Evolutionary conservation across 1,284 basidiomycete species (phyloP).

Genomic region (Marasmius fiardii): DNA sequence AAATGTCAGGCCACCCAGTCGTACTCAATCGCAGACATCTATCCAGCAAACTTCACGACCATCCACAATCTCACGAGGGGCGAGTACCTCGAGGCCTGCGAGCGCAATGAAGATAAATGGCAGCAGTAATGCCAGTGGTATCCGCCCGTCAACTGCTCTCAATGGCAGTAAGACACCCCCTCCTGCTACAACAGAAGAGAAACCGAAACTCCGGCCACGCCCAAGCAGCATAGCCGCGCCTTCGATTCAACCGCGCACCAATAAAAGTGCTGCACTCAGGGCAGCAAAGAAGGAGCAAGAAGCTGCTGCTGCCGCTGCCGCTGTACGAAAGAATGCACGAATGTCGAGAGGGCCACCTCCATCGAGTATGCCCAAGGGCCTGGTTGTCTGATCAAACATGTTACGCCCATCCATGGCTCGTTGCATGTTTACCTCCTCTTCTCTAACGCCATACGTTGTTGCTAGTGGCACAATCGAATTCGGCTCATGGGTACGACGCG

Average conservation of each 20-base stretch:
- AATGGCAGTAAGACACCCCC: background rate
- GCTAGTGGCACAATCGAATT: background rate
- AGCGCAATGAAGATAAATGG: slow-evolving; percentile 14
- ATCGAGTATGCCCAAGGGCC: slow-evolving; percentile 12
- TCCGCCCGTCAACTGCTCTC: background rate
- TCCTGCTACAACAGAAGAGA: slow-evolving; percentile 2
- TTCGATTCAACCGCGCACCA: slow-evolving; percentile 62
- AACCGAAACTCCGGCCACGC: slow-evolving; percentile 32
- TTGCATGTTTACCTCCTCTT: background rate
- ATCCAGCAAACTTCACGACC: slow-evolving; percentile 19
- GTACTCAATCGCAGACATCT: slow-evolving; percentile 26
- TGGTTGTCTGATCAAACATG: slow-evolving; percentile 2
- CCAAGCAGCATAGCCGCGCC: slow-evolving; percentile 57
- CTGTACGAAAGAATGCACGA: slow-evolving; percentile 26
- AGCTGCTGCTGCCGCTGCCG: slow-evolving; percentile 34
- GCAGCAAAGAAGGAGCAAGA: slow-evolving; percentile 61
- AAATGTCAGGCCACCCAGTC: slow-evolving; percentile 18
- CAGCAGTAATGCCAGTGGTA: slow-evolving; percentile 12
- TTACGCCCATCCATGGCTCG: background rate
- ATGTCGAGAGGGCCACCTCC: slow-evolving; percentile 21
- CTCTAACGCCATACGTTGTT: background rate
- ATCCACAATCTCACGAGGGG: slow-evolving; percentile 8
- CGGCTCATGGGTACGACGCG: background rate
- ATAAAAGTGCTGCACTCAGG: slow-evolving; percentile 71
- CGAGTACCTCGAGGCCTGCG: slow-evolving; percentile 15